Conservation (phyloP, 2,329 filamentous ascomycete species). For the Nigrospora oryzae region DNA sequence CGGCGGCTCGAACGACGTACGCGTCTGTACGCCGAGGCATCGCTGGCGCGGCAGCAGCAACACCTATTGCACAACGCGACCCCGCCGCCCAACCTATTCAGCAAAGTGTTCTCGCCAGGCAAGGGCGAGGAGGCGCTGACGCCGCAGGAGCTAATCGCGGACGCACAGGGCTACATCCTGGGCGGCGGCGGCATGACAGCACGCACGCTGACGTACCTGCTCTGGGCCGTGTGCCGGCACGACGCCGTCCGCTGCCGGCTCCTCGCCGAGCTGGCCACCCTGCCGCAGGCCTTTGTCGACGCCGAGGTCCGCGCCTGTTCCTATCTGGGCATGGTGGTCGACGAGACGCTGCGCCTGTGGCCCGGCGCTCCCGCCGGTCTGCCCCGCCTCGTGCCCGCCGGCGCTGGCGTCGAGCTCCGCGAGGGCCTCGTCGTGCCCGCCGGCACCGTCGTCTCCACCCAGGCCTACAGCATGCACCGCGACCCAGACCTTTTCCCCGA, state of each 20-base stretch:
- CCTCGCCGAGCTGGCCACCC: constrained; percentile 8
- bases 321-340: constrained; percentile 21
- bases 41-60: not conserved
- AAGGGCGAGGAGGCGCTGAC: not conserved
- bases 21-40: not conserved
- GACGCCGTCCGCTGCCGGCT: constrained; percentile 8
- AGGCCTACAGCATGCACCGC: constrained; percentile 30
- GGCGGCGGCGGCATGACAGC: constrained; percentile 32
- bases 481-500: constrained; percentile 24
- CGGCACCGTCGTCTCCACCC: constrained; percentile 23
- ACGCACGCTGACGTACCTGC: constrained; percentile 26
- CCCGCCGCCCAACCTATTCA: not conserved
- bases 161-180: constrained; percentile 17
- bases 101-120: not conserved
- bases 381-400: constrained; percentile 21
- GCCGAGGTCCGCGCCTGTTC: constrained; percentile 21
- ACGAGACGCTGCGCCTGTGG: constrained; percentile 22
- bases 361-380: constrained; percentile 21
- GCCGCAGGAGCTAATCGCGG: constrained; percentile 16
- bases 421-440: constrained; percentile 23
- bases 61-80: not conserved
- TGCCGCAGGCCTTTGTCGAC: constrained; percentile 15
- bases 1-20: not conserved
- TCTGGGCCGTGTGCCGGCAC: constrained; percentile 14
- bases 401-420: constrained; percentile 17